Evolutionary conservation across 352 stramenopile species (phyloP).

Genomic region (Thalassiosira oceanica): DNA sequence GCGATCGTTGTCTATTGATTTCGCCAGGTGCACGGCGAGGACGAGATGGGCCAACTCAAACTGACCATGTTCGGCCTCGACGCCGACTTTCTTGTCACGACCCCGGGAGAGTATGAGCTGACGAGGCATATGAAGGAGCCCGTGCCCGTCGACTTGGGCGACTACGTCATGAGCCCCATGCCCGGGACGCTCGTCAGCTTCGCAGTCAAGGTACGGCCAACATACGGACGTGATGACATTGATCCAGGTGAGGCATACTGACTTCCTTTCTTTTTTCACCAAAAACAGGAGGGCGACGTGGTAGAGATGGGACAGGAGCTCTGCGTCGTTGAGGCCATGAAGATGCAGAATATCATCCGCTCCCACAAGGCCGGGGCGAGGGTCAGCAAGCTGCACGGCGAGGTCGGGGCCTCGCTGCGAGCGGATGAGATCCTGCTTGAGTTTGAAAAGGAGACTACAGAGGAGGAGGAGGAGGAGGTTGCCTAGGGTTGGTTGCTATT

Average conservation of each 20-base stretch:
- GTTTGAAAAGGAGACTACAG: constrained; percentile 50
- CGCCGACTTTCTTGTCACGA: constrained; percentile 88
- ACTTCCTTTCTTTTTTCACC: too few species aligned
- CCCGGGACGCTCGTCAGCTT: constrained; percentile 86
- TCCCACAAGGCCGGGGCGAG: constrained; percentile 85
- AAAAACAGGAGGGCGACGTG: constrained; percentile 87
- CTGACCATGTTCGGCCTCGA: constrained; percentile 84
- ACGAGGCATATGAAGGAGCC: constrained; percentile 88
- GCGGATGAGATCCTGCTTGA: constrained; percentile 76
- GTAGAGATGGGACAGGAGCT: constrained; percentile 92
- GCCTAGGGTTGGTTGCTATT: too few species aligned
- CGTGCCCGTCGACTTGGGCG: constrained; percentile 87
- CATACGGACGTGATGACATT: too few species aligned
- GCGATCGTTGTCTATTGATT: constrained; percentile 3
- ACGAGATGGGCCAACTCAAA: constrained; percentile 47
- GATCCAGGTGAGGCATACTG: too few species aligned
- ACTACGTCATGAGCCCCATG: constrained; percentile 93
- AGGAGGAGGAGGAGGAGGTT: too few species aligned
- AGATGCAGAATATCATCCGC: constrained; percentile 97
- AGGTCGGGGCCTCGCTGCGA: constrained; percentile 85
- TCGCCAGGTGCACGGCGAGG: constrained; percentile 56
- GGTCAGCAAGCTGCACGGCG: constrained; percentile 84
- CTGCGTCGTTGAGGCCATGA: constrained; percentile 96
- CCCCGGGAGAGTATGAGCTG: constrained; percentile 85
- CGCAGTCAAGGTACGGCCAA: too few species aligned